Evolutionary conservation across 192 early-diverging fungal genomes (phyloP).

Genomic region (Coemansia sp.): DNA sequence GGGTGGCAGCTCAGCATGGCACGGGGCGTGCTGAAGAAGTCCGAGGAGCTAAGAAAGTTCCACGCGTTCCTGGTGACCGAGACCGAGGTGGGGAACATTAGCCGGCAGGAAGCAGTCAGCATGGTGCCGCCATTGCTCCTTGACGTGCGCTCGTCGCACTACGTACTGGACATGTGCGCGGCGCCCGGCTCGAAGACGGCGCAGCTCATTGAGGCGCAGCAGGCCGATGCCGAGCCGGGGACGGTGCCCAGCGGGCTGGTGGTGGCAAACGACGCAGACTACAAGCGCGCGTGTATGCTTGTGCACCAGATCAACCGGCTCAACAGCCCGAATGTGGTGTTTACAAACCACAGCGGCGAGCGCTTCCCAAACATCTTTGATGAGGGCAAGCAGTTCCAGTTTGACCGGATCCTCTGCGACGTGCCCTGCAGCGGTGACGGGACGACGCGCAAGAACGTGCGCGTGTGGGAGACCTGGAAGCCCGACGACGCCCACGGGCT

Average conservation of each 20-base stretch:
- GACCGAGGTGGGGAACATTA: constrained; percentile 97
- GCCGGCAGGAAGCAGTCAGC: constrained; percentile 91
- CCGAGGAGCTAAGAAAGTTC: constrained; percentile 70
- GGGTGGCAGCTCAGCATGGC: constrained; percentile 84
- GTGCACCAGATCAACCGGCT: constrained; percentile 95
- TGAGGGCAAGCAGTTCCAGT: constrained; percentile 57
- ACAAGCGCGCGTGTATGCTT: constrained; percentile 85
- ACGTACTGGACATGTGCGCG: constrained; percentile 92
- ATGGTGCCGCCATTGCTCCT: constrained; percentile 97
- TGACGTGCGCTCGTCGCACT: constrained; percentile 83
- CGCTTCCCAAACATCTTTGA: constrained; percentile 69
- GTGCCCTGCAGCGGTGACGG: constrained; percentile 99
- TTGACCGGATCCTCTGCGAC: constrained; percentile 95
- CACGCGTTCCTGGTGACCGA: constrained; percentile 94
- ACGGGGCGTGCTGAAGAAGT: constrained; percentile 69
- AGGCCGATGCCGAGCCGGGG: constrained; percentile 53
- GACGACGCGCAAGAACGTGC: constrained; percentile 91
- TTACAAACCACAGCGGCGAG: constrained; percentile 95
- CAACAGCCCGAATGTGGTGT: constrained; percentile 84
- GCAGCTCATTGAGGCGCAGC: constrained; percentile 79
- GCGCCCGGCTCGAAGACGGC: constrained; percentile 98
- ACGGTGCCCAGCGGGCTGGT: constrained; percentile 70
- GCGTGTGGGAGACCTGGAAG: constrained; percentile 87
- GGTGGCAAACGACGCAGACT: constrained; percentile 95
- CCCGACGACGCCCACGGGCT: constrained; percentile 69